Conservation (phyloP, 441 rosid genomes). For the Pelargonium fulgidum region DNA sequence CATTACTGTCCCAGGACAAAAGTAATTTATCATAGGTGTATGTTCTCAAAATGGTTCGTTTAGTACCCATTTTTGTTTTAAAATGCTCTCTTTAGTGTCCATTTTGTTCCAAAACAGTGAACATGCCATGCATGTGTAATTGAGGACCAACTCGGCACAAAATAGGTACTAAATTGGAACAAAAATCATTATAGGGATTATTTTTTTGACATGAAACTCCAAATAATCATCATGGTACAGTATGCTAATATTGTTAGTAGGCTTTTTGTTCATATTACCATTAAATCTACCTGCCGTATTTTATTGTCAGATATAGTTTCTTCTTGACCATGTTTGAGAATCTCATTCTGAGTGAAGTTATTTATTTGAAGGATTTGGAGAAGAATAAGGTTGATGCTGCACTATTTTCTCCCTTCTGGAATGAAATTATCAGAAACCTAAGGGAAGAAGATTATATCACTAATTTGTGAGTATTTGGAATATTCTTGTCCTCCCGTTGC, state of each 20-base stretch:
- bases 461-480: constrained; percentile 49
- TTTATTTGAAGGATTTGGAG: constrained; percentile 44
- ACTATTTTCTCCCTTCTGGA: constrained; percentile 92
- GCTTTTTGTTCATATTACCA: neutral
- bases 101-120: no score
- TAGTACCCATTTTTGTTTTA: no score
- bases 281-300: neutral
- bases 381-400: constrained; percentile 73
- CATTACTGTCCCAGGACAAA: neutral
- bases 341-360: constrained; percentile 8
- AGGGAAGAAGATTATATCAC: constrained; percentile 93
- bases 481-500: constrained; percentile 16
- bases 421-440: constrained; percentile 74
- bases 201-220: neutral
- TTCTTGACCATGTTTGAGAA: constrained; percentile 15
- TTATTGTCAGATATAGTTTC: constrained; percentile 3
- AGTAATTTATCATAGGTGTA: neutral
- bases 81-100: no score
- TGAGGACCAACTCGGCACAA: no score
- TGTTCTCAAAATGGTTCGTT: no score
- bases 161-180: no score
- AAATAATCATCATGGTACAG: neutral
- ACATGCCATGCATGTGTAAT: no score
- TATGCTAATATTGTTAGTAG: no score
- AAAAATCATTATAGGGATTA: neutral